These are phyloP conservation scores for Claviceps africana DNA, from an alignment of 2,329 filamentous ascomycete species.

Conservation along the genomic window DNA sequence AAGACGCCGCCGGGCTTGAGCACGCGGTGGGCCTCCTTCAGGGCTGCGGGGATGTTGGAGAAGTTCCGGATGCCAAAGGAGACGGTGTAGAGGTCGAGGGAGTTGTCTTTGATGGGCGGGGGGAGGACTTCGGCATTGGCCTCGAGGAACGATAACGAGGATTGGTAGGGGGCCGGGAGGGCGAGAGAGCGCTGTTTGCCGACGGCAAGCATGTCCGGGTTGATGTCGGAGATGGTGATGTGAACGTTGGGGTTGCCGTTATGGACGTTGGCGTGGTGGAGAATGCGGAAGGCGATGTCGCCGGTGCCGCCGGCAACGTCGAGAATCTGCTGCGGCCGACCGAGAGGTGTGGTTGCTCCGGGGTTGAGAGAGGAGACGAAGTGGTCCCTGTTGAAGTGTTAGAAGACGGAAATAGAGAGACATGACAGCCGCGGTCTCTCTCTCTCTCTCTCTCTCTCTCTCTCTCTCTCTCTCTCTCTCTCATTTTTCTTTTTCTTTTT, in stretches of 20 bases:
- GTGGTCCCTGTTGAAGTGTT: constrained; percentile 47
- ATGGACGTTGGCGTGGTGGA: constrained; percentile 79
- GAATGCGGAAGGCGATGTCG: constrained; percentile 93
- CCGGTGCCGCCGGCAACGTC: constrained; percentile 95
- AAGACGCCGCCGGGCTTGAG: constrained; percentile 92
- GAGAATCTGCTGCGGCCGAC: constrained; percentile 56
- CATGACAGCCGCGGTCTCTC: background rate
- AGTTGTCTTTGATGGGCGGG: constrained; percentile 46
- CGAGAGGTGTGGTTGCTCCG: constrained; percentile 38
- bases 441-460: background rate
- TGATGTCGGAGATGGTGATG: constrained; percentile 93
- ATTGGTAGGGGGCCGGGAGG: constrained; percentile 39
- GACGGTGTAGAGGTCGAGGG: constrained; percentile 91
- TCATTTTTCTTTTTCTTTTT: background rate
- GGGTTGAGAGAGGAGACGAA: constrained; percentile 89
- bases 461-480: background rate
- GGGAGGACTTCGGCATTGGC: constrained; percentile 75
- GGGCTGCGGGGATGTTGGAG: constrained; percentile 71
- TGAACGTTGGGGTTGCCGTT: constrained; percentile 57
- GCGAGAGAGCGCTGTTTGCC: constrained; percentile 62
- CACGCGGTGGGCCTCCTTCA: constrained; percentile 74
- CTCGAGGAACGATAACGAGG: constrained; percentile 61
- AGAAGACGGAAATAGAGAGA: background rate
- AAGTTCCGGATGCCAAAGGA: constrained; percentile 97
- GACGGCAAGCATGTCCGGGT: constrained; percentile 83